phyloP scores from a whole-genome alignment of 2,329 filamentous ascomycete species.

The Gyromitra esculenta region DNA sequence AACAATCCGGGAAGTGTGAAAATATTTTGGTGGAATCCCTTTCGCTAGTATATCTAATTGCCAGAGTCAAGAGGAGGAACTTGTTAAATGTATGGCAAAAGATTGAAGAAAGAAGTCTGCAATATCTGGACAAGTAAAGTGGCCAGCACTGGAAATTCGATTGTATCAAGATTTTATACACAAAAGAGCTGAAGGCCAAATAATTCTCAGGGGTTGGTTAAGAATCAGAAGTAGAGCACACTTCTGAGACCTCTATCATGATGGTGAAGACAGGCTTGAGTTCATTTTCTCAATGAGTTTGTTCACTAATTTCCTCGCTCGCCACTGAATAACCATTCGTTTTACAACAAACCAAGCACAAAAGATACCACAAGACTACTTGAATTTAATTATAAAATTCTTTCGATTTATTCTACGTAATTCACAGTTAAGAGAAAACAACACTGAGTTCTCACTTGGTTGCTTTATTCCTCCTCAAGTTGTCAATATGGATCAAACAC shows the following conservation, averaged over 20 bases:
- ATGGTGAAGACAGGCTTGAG: background rate
- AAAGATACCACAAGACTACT: background rate
- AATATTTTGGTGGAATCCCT: slow-evolving; percentile 6
- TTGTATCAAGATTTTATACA: background rate
- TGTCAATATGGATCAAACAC: too few species aligned
- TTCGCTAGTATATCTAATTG: background rate
- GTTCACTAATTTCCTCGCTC: background rate
- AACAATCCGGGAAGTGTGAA: background rate
- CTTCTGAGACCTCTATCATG: background rate
- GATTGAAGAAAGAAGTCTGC: background rate
- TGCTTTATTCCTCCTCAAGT: too few species aligned
- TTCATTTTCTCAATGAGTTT: background rate
- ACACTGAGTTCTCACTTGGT: too few species aligned
- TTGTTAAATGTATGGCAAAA: background rate
- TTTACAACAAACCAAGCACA: background rate
- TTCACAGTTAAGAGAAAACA: background rate
- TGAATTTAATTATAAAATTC: background rate
- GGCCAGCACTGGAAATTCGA: background rate
- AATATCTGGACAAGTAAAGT: background rate
- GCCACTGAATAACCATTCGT: background rate
- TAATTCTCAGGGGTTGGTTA: background rate
- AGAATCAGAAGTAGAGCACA: background rate
- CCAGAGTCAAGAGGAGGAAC: background rate
- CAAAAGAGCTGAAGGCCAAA: background rate
- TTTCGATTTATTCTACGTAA: background rate